A percentile compares a stretch with the other conserved stretches of the same genome.
Evolutionary conservation across 192 early-diverging fungal species (phyloP).

Genomic region (Coemansia pectinata): DNA sequence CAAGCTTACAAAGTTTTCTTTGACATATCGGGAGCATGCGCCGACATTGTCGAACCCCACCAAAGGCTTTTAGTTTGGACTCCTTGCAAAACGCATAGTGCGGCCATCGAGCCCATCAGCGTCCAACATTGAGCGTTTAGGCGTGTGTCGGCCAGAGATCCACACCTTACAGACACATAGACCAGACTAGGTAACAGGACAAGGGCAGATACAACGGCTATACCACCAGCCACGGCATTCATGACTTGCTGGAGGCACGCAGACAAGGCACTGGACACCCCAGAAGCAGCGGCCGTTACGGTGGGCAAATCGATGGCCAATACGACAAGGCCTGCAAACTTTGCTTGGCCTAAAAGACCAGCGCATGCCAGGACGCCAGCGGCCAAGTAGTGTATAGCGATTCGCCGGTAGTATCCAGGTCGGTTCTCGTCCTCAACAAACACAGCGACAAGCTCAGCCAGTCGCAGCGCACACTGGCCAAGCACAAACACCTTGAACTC

Average conservation of each 20-base stretch:
- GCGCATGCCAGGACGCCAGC: background rate
- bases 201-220: background rate
- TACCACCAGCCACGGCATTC: background rate
- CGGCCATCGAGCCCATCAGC: background rate
- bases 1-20: slow-evolving; percentile 1
- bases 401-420: background rate
- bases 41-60: background rate
- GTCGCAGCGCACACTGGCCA: slow-evolving; percentile 11
- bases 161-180: background rate
- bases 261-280: background rate
- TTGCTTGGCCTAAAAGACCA: background rate
- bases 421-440: slow-evolving; percentile 5
- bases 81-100: background rate
- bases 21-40: background rate
- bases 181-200: background rate
- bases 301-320: slow-evolving; percentile 11
- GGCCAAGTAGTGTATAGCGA: slow-evolving; percentile 1
- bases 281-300: background rate
- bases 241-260: background rate
- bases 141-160: background rate
- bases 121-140: background rate
- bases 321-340: slow-evolving; percentile 6
- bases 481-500: slow-evolving; percentile 15
- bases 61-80: background rate
- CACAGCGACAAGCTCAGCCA: slow-evolving; percentile 1